A percentile compares a stretch with the other conserved stretches of the same genome.
Evolutionary conservation across 495 filamentous ascomycete genomes (phyloP).

Genomic region (Talaromyces nanjingensis): DNA sequence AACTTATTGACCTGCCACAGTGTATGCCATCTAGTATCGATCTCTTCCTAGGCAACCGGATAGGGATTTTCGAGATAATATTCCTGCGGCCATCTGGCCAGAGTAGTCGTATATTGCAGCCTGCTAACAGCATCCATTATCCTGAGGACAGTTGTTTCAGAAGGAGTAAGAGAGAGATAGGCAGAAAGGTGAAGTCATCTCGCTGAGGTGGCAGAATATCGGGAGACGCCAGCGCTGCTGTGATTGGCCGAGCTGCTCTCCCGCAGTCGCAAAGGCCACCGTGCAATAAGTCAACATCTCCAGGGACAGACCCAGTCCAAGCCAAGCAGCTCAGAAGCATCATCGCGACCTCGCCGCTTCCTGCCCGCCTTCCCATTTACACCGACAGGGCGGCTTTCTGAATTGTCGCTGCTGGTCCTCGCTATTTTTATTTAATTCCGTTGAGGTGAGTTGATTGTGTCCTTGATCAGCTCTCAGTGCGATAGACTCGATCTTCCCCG

Average conservation of each 20-base stretch:
- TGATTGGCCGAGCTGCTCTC: background rate
- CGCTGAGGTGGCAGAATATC: background rate
- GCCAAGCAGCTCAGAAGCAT: conserved; percentile 1
- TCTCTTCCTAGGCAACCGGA: too few species aligned
- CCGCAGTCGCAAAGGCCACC: conserved; percentile 11
- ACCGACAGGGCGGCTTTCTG: conserved; percentile 1
- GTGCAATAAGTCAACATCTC: conserved; percentile 6
- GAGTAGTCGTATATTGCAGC: background rate
- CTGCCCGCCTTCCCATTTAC: background rate
- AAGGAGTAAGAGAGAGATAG: background rate
- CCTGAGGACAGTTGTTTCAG: background rate
- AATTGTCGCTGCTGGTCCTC: background rate
- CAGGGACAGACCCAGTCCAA: background rate
- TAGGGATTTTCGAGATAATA: too few species aligned
- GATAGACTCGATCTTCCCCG: background rate
- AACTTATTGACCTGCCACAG: too few species aligned
- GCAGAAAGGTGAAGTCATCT: background rate
- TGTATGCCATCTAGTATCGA: background rate
- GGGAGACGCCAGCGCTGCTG: background rate
- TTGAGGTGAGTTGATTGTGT: background rate
- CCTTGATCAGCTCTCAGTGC: background rate
- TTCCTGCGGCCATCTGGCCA: too few species aligned
- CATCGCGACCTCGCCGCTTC: conserved; percentile 2
- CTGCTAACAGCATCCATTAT: background rate
- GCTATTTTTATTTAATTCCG: background rate